Evolutionary conservation across 2,329 filamentous ascomycete genomes (phyloP).

Genomic region (Colletotrichum horii): DNA sequence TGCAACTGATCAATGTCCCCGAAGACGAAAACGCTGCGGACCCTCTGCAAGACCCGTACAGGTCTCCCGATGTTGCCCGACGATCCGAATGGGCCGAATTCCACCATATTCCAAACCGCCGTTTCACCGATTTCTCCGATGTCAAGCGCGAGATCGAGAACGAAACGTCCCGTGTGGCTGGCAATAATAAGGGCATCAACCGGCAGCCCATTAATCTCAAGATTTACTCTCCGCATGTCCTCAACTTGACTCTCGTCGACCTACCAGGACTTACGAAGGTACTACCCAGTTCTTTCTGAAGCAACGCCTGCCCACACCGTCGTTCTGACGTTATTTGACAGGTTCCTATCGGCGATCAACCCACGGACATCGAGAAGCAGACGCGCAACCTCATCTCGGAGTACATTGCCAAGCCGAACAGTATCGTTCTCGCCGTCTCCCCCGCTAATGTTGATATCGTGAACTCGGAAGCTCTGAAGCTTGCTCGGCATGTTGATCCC

Average conservation of each 20-base stretch:
- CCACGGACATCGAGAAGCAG: slow-evolving; percentile 97
- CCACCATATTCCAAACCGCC: slow-evolving; percentile 88
- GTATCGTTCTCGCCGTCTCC: slow-evolving; percentile 94
- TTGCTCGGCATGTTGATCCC: slow-evolving; percentile 95
- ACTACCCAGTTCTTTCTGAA: slow-evolving; percentile 22
- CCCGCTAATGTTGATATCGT: slow-evolving; percentile 98
- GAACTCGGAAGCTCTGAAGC: slow-evolving; percentile 96
- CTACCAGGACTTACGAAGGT: slow-evolving; percentile 95
- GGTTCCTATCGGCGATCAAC: slow-evolving; percentile 97
- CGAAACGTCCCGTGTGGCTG: slow-evolving; percentile 89
- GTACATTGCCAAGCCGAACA: slow-evolving; percentile 99
- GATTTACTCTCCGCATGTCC: slow-evolving; percentile 95
- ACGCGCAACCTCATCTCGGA: slow-evolving; percentile 95
- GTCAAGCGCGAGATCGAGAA: slow-evolving; percentile 97
- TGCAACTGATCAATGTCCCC: slow-evolving; percentile 97
- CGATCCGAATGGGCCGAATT: slow-evolving; percentile 90
- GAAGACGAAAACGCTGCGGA: slow-evolving; percentile 69
- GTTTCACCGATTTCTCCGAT: slow-evolving; percentile 88
- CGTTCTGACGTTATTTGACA: slow-evolving; percentile 35
- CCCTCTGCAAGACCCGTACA: slow-evolving; percentile 73
- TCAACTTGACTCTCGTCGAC: slow-evolving; percentile 96
- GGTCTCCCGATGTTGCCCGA: slow-evolving; percentile 72
- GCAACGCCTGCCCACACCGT: neutral
- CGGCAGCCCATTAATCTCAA: slow-evolving; percentile 97
- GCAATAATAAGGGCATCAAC: slow-evolving; percentile 98